These are phyloP conservation scores for Breviolum minutum DNA, from an alignment of 73 alveolate genomes.

Conservation along the genomic window DNA sequence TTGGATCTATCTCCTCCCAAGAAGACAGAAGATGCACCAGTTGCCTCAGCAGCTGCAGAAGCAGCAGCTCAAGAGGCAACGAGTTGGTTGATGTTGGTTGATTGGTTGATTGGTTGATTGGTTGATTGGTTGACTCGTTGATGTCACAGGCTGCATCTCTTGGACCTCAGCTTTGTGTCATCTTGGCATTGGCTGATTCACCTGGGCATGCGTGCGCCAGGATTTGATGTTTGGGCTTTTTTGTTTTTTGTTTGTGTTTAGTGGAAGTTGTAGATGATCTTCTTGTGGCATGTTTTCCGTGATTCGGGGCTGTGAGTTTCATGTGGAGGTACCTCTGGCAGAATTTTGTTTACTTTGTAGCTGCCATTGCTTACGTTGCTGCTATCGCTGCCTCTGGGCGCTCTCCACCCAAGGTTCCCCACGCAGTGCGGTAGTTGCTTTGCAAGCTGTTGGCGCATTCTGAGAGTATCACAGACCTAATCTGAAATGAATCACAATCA, in stretches of 20 bases:
- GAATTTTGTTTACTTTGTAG: conserved; percentile 81
- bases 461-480: too few relatives aligned
- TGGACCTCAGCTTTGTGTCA: conserved; percentile 94
- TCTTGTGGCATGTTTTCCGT: not conserved
- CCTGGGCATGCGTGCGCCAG: conserved; percentile 91
- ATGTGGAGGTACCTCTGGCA: conserved; percentile 67
- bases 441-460: not conserved
- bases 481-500: too few relatives aligned
- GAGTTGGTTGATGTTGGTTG: too few relatives aligned
- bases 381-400: conserved; percentile 95
- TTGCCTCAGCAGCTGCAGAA: conserved; percentile 70
- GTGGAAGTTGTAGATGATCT: not conserved
- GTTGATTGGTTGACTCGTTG: not conserved
- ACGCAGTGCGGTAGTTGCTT: not conserved
- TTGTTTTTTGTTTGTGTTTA: not conserved
- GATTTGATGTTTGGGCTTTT: not conserved
- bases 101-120: not conserved
- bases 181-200: conserved; percentile 93
- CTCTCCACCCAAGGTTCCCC: conserved; percentile 78
- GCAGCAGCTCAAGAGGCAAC: conserved; percentile 92
- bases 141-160: conserved; percentile 52
- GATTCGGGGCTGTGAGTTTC: not conserved
- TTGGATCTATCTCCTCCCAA: conserved; percentile 55
- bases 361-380: conserved; percentile 89
- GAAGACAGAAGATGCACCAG: conserved; percentile 52